A percentile compares a stretch with the other conserved stretches of the same genome.
Evolutionary conservation across 257 asterid genomes (phyloP).

Genomic region (Nicotiana knightiana): DNA sequence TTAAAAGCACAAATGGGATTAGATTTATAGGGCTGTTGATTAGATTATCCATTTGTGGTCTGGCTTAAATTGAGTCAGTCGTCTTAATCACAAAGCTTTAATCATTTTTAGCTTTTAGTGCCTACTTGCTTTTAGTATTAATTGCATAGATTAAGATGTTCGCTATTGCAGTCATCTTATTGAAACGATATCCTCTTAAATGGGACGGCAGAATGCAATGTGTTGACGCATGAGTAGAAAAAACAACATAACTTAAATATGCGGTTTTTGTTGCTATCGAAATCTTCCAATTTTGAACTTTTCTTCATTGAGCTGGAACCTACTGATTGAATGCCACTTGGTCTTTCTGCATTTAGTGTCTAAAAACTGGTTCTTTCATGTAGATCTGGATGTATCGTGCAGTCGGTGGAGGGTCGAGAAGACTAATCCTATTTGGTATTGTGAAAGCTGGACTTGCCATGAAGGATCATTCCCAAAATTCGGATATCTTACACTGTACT

Average conservation of each 20-base stretch:
- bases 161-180: not conserved
- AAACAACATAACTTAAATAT: constrained; percentile 5
- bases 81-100: constrained; percentile 13
- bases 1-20: not conserved
- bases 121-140: constrained; percentile 36
- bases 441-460: not conserved
- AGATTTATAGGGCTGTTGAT: constrained; percentile 28
- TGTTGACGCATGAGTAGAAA: constrained; percentile 2
- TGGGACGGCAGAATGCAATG: constrained; percentile 10
- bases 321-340: constrained; percentile 1
- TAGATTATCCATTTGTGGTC: not conserved
- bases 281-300: constrained; percentile 15
- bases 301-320: constrained; percentile 6
- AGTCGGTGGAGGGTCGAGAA: not conserved
- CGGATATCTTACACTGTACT: not conserved
- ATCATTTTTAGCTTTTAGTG: constrained; percentile 33
- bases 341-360: not conserved
- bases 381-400: not conserved
- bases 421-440: not conserved
- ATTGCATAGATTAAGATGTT: constrained; percentile 1
- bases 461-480: not conserved
- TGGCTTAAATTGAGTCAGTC: constrained; percentile 17
- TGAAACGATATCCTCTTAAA: not conserved
- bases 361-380: not conserved
- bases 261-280: constrained; percentile 19